Conservation (phyloP, 2,329 filamentous ascomycete genomes). For the Pyrenophora seminiperda region DNA sequence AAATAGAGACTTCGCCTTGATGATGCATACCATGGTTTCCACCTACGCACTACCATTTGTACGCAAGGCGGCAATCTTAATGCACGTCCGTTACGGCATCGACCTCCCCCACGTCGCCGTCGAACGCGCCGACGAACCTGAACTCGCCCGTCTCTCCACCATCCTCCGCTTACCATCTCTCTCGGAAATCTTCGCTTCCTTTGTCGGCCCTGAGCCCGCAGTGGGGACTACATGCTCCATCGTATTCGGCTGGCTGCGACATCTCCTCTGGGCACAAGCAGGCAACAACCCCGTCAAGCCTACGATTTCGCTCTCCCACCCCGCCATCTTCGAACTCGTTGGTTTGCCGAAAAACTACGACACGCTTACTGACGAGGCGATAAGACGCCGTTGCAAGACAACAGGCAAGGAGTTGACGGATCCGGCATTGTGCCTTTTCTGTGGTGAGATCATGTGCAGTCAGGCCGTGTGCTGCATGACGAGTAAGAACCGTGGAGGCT, state of each 20-base stretch:
- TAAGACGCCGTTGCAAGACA: constrained; percentile 79
- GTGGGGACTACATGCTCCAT: constrained; percentile 54
- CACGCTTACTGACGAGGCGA: constrained; percentile 87
- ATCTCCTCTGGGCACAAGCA: constrained; percentile 55
- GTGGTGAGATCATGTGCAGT: constrained; percentile 94
- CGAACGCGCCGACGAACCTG: constrained; percentile 67
- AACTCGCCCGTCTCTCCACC: constrained; percentile 80
- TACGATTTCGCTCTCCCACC: constrained; percentile 69
- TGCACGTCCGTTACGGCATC: constrained; percentile 86
- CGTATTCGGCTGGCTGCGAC: constrained; percentile 74
- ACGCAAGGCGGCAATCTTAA: constrained; percentile 79
- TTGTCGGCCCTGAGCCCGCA: constrained; percentile 44
- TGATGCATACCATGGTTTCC: constrained; percentile 58
- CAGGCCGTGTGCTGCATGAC: constrained; percentile 90
- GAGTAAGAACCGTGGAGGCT: constrained; percentile 63
- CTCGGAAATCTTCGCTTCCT: constrained; percentile 73
- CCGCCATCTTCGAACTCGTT: constrained; percentile 90
- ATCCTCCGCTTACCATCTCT: constrained; percentile 77
- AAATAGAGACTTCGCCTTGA: constrained; percentile 41
- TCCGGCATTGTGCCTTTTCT: constrained; percentile 90
- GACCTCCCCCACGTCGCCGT: constrained; percentile 73
- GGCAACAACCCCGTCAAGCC: constrained; percentile 50
- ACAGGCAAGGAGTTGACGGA: constrained; percentile 91
- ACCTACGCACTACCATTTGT: constrained; percentile 91
- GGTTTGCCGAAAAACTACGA: constrained; percentile 93